phyloP scores from a whole-genome alignment of 1,139 yeast species.

The Geotrichum candidum region DNA sequence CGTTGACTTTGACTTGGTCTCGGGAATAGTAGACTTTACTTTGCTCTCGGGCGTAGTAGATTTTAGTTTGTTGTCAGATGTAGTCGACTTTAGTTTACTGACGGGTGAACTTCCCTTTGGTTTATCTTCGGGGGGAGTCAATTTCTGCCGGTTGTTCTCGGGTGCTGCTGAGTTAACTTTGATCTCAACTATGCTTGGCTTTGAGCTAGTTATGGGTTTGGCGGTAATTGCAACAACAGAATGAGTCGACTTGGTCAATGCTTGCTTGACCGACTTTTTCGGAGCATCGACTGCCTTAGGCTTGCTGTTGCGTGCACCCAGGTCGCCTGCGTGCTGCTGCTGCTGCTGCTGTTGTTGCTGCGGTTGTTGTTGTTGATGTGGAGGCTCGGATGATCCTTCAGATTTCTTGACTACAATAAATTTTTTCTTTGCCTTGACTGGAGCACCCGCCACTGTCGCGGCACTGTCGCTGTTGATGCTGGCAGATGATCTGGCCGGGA shows the following conservation, averaged over 20 bases:
- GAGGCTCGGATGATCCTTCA: not conserved
- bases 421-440: not conserved
- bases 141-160: not conserved
- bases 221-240: not conserved
- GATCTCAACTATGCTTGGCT: not conserved
- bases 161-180: not conserved
- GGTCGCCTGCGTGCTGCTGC: not conserved
- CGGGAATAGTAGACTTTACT: not conserved
- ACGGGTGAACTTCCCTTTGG: not conserved
- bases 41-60: not conserved
- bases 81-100: not conserved
- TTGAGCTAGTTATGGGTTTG: not conserved
- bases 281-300: not conserved
- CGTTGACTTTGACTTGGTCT: not conserved
- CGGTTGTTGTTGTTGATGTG: not conserved
- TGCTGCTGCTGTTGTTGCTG: not conserved
- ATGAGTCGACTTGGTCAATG: not conserved
- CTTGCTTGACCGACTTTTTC: not conserved
- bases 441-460: constrained; percentile 6
- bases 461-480: not conserved
- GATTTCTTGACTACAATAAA: not conserved
- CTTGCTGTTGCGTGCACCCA: not conserved
- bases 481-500: not conserved
- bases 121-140: not conserved
- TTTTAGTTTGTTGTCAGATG: not conserved